These are phyloP conservation scores for Epichloe brachyelytri DNA, from an alignment of 2,329 filamentous ascomycete genomes.

Conservation along the genomic window DNA sequence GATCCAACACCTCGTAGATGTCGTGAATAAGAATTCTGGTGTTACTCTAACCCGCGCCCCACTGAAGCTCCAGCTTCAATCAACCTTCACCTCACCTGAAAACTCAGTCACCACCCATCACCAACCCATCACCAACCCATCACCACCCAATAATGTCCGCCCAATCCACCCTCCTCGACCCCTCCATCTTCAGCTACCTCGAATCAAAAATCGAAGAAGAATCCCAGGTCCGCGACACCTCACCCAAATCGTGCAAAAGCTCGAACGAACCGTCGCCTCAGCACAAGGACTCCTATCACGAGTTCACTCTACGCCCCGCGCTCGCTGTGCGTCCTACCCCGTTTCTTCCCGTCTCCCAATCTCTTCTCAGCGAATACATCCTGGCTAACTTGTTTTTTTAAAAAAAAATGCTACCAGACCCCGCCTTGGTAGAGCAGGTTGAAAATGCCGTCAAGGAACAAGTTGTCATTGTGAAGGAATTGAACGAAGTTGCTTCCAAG, in stretches of 20 bases:
- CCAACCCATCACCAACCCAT: neutral
- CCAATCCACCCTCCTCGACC: conserved; percentile 42
- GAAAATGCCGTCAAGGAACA: conserved; percentile 61
- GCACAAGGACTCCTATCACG: conserved; percentile 75
- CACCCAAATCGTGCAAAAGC: conserved; percentile 63
- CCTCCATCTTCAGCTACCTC: conserved; percentile 74
- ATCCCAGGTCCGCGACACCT: conserved; percentile 70
- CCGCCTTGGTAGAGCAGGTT: conserved; percentile 54
- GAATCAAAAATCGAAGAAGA: conserved; percentile 88
- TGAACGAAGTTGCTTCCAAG: conserved; percentile 62
- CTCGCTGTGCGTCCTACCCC: conserved; percentile 30
- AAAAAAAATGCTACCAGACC: conserved; percentile 29
- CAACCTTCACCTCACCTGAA: neutral
- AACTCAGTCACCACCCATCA: conserved; percentile 6
- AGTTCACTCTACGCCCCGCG: conserved; percentile 73
- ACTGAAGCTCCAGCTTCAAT: neutral
- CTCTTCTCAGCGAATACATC: neutral
- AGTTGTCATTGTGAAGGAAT: conserved; percentile 54
- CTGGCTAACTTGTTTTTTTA: conserved; percentile 1
- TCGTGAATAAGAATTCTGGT: too few relatives aligned
- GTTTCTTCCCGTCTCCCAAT: neutral
- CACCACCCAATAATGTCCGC: conserved; percentile 18
- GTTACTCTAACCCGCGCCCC: neutral
- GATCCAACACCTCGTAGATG: neutral
- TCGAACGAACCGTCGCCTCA: conserved; percentile 72